Conservation (phyloP, 2,329 filamentous ascomycete species). For the Verticillium klebahnii region DNA sequence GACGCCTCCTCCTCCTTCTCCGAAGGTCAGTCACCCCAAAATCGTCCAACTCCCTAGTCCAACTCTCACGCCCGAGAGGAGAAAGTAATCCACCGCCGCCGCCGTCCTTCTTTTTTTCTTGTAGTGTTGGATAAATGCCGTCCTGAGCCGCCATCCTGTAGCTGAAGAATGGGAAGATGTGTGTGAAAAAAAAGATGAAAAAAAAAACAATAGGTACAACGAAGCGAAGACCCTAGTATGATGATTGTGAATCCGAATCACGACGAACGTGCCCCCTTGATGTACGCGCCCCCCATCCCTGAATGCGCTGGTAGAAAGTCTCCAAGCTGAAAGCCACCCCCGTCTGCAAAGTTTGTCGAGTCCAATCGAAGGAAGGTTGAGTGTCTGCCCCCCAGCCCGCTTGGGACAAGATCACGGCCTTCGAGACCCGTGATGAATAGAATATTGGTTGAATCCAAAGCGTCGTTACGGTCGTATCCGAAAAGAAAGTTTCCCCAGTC, state of each 20-base stretch:
- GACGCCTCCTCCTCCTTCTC: background rate
- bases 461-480: background rate
- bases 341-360: background rate
- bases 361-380: background rate
- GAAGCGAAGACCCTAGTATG: background rate
- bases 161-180: background rate
- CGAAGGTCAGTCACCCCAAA: background rate
- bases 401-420: conserved; percentile 25
- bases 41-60: background rate
- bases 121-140: background rate
- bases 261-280: background rate
- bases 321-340: background rate
- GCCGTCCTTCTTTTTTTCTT: background rate
- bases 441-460: background rate
- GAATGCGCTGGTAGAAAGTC: background rate
- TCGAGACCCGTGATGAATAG: conserved; percentile 22
- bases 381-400: background rate
- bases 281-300: background rate
- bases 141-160: background rate
- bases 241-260: background rate
- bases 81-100: background rate
- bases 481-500: background rate
- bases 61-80: background rate
- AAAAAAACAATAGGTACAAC: background rate
- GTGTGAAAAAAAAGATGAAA: background rate